phyloP scores from a whole-genome alignment of 2,329 filamentous ascomycete species.

The Talaromyces sp. region DNA sequence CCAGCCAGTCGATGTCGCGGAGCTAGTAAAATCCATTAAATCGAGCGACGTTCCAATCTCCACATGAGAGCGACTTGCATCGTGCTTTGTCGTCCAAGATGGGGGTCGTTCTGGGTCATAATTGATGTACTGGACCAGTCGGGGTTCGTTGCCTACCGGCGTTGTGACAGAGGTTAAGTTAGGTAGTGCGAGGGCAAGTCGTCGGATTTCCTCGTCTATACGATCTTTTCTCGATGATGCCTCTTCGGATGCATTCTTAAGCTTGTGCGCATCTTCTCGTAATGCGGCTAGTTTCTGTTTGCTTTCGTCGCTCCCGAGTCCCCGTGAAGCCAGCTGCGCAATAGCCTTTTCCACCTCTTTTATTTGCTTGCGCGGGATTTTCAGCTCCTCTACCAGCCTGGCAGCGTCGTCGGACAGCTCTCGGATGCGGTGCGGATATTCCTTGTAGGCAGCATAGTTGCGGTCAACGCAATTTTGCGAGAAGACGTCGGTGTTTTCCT shows the following conservation, averaged over 20 bases:
- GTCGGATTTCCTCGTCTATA: constrained; percentile 60
- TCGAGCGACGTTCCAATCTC: constrained; percentile 81
- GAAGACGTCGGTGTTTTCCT: constrained; percentile 75
- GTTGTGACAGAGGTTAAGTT: constrained; percentile 78
- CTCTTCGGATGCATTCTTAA: constrained; percentile 33
- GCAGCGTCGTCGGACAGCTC: constrained; percentile 34
- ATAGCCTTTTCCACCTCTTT: constrained; percentile 42
- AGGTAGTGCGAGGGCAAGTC: constrained; percentile 72
- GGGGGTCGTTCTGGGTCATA: constrained; percentile 51
- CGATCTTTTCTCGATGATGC: constrained; percentile 27
- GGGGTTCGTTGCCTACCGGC: constrained; percentile 63
- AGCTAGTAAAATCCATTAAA: constrained; percentile 82
- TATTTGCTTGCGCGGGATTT: constrained; percentile 37
- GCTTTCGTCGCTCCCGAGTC: constrained; percentile 7
- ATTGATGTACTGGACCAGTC: constrained; percentile 74
- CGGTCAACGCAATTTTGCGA: constrained; percentile 77
- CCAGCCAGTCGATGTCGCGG: constrained; percentile 83
- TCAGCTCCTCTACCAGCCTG: constrained; percentile 36
- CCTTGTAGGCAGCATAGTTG: constrained; percentile 64
- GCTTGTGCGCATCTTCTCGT: constrained; percentile 32
- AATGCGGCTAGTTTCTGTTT: constrained; percentile 23
- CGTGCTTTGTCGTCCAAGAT: constrained; percentile 22
- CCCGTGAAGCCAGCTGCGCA: constrained; percentile 26
- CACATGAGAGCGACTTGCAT: constrained; percentile 64
- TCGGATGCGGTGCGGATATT: constrained; percentile 51